Conservation (phyloP, 768 basidiomycete genomes). For the Russula virescens region DNA sequence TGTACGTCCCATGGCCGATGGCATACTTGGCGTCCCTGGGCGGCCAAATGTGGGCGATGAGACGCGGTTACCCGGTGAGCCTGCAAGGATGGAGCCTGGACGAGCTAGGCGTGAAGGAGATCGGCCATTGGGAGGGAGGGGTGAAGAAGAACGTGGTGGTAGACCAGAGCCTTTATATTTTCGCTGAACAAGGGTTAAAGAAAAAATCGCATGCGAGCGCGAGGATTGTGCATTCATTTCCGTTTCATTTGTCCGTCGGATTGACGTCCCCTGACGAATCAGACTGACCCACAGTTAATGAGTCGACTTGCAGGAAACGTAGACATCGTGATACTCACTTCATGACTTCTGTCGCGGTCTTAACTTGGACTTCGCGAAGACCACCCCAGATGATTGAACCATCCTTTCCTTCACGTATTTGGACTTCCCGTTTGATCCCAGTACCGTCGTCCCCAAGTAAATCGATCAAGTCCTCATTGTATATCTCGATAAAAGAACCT, state of each 20-base stretch:
- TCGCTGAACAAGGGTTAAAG: conserved; percentile 88
- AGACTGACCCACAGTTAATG: conserved; percentile 45
- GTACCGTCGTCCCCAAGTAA: conserved; percentile 72
- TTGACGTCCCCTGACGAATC: conserved; percentile 82
- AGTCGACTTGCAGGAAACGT: conserved; percentile 10
- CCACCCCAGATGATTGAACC: conserved; percentile 98
- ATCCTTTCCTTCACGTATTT: conserved; percentile 95
- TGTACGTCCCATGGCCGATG: conserved; percentile 65
- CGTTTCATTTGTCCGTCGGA: conserved; percentile 92
- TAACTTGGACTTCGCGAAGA: conserved; percentile 86
- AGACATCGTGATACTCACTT: conserved; percentile 46
- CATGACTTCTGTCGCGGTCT: conserved; percentile 86
- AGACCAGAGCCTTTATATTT: conserved; percentile 67
- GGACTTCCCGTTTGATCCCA: conserved; percentile 75
- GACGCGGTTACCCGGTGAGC: conserved; percentile 46
- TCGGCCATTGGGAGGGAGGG: conserved; percentile 65
- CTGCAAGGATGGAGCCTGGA: conserved; percentile 69
- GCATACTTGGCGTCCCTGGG: conserved; percentile 75
- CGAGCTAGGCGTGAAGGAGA: conserved; percentile 75
- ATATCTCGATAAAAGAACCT: conserved; percentile 94
- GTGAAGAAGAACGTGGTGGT: conserved; percentile 72
- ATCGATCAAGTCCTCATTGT: conserved; percentile 99
- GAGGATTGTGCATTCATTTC: conserved; percentile 99
- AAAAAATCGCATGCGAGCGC: conserved; percentile 98
- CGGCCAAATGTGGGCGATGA: conserved; percentile 74